Evolutionary conservation across 2,329 filamentous ascomycete species (phyloP), one percentile per base, ranked within the genome.

Genomic region (Lojkania enalia): DNA sequence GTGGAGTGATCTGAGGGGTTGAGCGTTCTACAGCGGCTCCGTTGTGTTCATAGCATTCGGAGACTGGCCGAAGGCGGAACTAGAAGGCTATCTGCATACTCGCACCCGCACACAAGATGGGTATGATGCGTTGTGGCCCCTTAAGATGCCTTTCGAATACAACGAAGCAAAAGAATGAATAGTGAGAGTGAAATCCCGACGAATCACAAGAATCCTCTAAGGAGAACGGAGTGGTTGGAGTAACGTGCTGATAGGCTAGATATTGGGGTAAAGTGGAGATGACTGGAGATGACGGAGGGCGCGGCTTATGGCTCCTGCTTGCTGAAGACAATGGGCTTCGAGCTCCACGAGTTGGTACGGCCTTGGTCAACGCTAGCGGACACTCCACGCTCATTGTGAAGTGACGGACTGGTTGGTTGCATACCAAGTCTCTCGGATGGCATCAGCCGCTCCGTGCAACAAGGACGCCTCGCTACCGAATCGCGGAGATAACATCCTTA

Each of bases 371-470:
- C 25, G n/a, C 7, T 43, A 9, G 9, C 33, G 39, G 40, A 38
- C 41, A 46, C 46, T 38, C 50, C 50, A 45, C 42, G 48, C 48
- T 52, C 48, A 46, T 31, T 37, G 37, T 19, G 38, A n/a, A n/a
- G 35, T 27, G 21, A 51, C 44, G 43, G 46, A 51, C 44, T 35
- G 49, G 44, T 46, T 43, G 40, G 18, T 42, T 49, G 32, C 30
- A 38, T 31, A 42, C 44, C 40, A 44, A 39, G 36, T 48, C 40
- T 38, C 35, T 45, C 53, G 58, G 42, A 58, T 57, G 52, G 49
- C 49, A 61, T 66, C 63, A 61, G 60, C 58, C 58, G 59, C 55
- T 33, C 62, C 54, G 61, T 62, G 56, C 57, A 45, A 65, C 58
- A 50, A 57, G 52, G 59, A 50, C 52, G 40, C 38, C 51, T 66